A percentile compares a stretch with the other conserved stretches of the same genome.
phyloP scores from a whole-genome alignment of 768 basidiomycete genomes.

The Dioszegia aurantiaca region DNA sequence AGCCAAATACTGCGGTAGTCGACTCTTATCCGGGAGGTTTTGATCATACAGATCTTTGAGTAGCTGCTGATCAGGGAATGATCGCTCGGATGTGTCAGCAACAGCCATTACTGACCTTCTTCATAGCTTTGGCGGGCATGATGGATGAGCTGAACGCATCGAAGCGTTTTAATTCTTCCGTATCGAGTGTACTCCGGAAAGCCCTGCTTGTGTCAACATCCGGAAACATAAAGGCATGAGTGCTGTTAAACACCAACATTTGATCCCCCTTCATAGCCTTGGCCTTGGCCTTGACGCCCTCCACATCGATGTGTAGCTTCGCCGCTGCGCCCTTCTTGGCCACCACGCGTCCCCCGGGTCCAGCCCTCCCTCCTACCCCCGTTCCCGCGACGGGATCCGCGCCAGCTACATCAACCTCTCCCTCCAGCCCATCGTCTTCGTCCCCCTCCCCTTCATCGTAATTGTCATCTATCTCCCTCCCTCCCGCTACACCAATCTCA shows the following conservation, averaged over 20 bases:
- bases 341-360: slow-evolving; percentile 16
- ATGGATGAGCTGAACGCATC: slow-evolving; percentile 33
- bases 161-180: slow-evolving; percentile 39
- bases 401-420: slow-evolving; percentile 20
- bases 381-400: slow-evolving; percentile 19
- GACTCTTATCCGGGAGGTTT: slow-evolving; percentile 18
- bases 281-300: slow-evolving; percentile 4
- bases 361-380: slow-evolving; percentile 10
- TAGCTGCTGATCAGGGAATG: slow-evolving; percentile 22
- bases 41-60: slow-evolving; percentile 42
- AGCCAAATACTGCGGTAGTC: slow-evolving; percentile 22
- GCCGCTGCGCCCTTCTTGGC: slow-evolving; percentile 8
- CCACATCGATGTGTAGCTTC: slow-evolving; percentile 15
- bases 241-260: slow-evolving; percentile 1
- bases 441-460: slow-evolving; percentile 25
- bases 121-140: slow-evolving; percentile 31
- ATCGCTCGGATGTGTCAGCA: too few species aligned
- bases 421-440: slow-evolving; percentile 24
- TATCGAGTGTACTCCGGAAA: slow-evolving; percentile 28
- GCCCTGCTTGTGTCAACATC: slow-evolving; percentile 16
- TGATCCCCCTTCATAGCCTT: slow-evolving; percentile 5
- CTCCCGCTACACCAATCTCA: slow-evolving; percentile 7
- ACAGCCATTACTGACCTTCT: slow-evolving; percentile 29
- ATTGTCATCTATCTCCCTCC: slow-evolving; percentile 21
- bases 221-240: background rate